Conservation (phyloP, 1,284 basidiomycete genomes). For the Heterobasidion occidentale region DNA sequence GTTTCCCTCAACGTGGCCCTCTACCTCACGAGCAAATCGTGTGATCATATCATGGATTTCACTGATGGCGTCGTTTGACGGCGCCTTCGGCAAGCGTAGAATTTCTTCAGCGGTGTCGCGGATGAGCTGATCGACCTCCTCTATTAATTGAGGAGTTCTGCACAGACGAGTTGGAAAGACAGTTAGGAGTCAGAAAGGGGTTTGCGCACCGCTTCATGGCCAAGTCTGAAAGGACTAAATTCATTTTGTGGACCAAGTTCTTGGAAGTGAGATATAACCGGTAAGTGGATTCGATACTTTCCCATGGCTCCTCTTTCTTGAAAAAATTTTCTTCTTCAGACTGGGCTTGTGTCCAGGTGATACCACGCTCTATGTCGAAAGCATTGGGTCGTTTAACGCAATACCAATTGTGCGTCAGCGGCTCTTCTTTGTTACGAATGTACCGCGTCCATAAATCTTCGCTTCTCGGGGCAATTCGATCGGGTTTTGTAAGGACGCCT, state of each 20-base stretch:
- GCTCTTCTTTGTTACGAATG: conserved; percentile 48
- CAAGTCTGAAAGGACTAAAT: conserved; percentile 23
- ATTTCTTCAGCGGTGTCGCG: conserved; percentile 26
- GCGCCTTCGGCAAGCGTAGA: conserved; percentile 34
- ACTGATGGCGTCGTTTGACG: conserved; percentile 38
- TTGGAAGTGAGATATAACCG: conserved; percentile 46
- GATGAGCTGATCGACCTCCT: conserved; percentile 36
- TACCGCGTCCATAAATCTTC: conserved; percentile 49
- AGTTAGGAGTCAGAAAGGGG: neutral
- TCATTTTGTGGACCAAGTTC: conserved; percentile 36
- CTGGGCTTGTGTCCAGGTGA: conserved; percentile 55
- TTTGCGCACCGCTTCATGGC: conserved; percentile 20
- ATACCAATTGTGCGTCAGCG: conserved; percentile 58
- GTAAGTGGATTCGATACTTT: conserved; percentile 35
- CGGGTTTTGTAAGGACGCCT: conserved; percentile 76
- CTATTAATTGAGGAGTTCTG: conserved; percentile 53
- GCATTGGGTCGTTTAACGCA: conserved; percentile 68
- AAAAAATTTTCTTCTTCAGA: conserved; percentile 64
- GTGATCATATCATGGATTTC: conserved; percentile 41
- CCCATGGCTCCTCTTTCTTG: conserved; percentile 47
- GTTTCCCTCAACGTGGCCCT: conserved; percentile 36
- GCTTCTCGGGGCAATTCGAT: conserved; percentile 56
- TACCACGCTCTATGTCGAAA: conserved; percentile 40
- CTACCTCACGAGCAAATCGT: conserved; percentile 35
- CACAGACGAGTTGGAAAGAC: neutral